phyloP scores from a whole-genome alignment of 2,329 filamentous ascomycete genomes.

The Drechslerella dactyloides region DNA sequence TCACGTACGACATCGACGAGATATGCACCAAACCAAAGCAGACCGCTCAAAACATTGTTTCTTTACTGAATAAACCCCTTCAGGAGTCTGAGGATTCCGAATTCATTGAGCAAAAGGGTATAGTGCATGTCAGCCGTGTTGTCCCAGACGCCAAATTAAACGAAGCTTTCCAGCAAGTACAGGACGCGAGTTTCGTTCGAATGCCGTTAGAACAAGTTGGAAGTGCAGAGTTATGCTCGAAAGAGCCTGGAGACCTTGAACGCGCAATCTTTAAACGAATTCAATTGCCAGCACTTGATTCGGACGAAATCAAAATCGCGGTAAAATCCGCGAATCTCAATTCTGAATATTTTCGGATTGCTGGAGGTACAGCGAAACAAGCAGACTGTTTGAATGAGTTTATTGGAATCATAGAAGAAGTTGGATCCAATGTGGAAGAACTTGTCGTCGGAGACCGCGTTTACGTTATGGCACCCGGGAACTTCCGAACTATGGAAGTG shows the following conservation, averaged over 20 bases:
- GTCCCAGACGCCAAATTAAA: slow-evolving; percentile 54
- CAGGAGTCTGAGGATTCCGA: slow-evolving; percentile 54
- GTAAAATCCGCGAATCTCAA: no score
- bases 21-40: slow-evolving; percentile 3
- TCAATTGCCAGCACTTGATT: no score
- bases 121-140: slow-evolving; percentile 55
- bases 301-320: no score
- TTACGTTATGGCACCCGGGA: slow-evolving; percentile 53
- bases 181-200: slow-evolving; percentile 26
- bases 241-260: no score
- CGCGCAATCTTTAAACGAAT: no score
- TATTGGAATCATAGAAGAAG: slow-evolving; percentile 53
- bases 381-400: slow-evolving; percentile 55
- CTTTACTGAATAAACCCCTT: slow-evolving; percentile 16
- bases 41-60: slow-evolving; percentile 30
- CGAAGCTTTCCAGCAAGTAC: slow-evolving; percentile 43
- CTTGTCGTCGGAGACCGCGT: slow-evolving; percentile 54
- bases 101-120: slow-evolving; percentile 55
- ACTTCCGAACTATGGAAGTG: slow-evolving; percentile 52
- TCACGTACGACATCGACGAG: slow-evolving; percentile 51
- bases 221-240: no score
- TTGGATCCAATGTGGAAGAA: slow-evolving; percentile 46
- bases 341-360: slow-evolving; percentile 55
- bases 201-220: slow-evolving; percentile 33
- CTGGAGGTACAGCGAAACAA: slow-evolving; percentile 53